Evolutionary conservation across 164 flowering plant species (phyloP), one percentile per base, ranked within the genome.

Genomic region (Hamamelis virginiana): DNA sequence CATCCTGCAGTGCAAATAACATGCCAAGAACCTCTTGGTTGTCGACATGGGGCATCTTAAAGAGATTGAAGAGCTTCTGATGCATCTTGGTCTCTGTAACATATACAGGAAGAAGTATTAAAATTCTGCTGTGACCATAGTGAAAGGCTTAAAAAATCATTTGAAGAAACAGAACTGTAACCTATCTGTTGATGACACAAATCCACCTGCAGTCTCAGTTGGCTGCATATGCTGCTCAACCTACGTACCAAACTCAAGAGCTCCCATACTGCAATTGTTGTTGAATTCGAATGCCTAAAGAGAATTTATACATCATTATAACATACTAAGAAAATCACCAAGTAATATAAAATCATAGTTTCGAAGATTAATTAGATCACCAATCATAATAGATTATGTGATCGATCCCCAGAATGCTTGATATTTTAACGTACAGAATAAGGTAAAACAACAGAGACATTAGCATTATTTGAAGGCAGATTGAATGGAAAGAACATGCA

Each of bases 401-500:
- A n/a, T n/a, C n/a, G n/a, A n/a, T n/a, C n/a, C n/a, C 23, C 21
- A 15, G 27, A 16, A 46, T 21, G 0, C 9, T 33, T 6, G 41
- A 33, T 33, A 33, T 33, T 33, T 33, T 33, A 33, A 6, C 41
- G 6, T 2, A 33, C 4, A 33, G 41, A 33, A 33, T 6, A 33
- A 33, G 41, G 41, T 33, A 33, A 22, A 64, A 48, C 47, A n/a
- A n/a, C 5, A 21, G 16, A 68, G 14, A 57, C 25, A 57, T 57
- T 8, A 57, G 28, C 23, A 26, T 26, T 47, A 2, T 11, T 1
- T 56, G 43, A 11, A 57, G 50, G 60, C 4, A 56, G 26, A 10
- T 45, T 65, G 69, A 66, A 77, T 81, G 84, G 84, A 78, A 82
- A 79, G 87, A 87, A 85, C 87, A 83, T 87, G 93, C 89, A 91